Base-by-base conservation (phyloP, 2,329 filamentous ascomycete genomes). In the Gliomastix tumulicola region DNA sequence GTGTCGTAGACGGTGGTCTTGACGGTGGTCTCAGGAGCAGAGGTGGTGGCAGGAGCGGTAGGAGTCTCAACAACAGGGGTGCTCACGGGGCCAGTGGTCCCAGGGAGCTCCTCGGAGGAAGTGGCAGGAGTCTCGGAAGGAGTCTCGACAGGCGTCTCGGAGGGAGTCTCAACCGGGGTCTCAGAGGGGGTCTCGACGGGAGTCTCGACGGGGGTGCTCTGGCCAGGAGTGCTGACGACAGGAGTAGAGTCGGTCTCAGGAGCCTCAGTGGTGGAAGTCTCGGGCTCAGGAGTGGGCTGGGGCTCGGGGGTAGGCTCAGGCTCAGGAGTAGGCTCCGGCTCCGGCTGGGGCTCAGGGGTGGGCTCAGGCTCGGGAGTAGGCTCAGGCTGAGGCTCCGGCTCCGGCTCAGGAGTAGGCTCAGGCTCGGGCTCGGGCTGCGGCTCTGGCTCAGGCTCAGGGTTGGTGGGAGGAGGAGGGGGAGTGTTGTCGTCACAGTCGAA, bases 401-500 rank as follows among this genome's bases (percentile, higher is more conserved):
- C n/a, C 9, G 4, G 4, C 30, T 32, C 30, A 32, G 30, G 30
- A 32, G 16, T 22, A 18, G 36, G 30, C n/a, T 19, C n/a, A 16
- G 20, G 20, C 18, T n/a, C n/a, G n/a, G n/a, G n/a, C n/a, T n/a
- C n/a, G n/a, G n/a, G n/a, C n/a, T n/a, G n/a, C n/a, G n/a, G n/a
- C n/a, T n/a, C n/a, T n/a, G n/a, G n/a, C n/a, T n/a, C n/a, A n/a
- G 32, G 11, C 34, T 37, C 35, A 21, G 39, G n/a, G n/a, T n/a
- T n/a, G n/a, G n/a, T n/a, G n/a, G n/a, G n/a, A n/a, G n/a, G n/a
- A n/a, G n/a, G n/a, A n/a, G 35, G 15, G 21, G 35, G 36, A 20
- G 36, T 39, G 39, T 47, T 54, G 44, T 61, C 56, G 44, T 57
- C 52, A 50, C 87, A 94, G 66, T 88, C 76, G 62, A 90, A 94